Conservation (phyloP, 257 asterid genomes). For the Nicotiana otophora region DNA sequence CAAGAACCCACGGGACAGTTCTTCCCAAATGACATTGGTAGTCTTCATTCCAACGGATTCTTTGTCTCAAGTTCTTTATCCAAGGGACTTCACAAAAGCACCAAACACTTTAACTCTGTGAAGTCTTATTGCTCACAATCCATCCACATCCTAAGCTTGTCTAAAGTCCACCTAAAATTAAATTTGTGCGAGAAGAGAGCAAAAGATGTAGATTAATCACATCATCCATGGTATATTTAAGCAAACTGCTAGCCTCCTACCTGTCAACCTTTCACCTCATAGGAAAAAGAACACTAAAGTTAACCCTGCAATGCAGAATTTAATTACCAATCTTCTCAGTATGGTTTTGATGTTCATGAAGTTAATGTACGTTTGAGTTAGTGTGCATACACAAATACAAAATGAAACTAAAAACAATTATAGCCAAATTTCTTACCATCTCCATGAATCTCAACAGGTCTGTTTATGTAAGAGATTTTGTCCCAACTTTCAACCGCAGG, state of each 20-base stretch:
- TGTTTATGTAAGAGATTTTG: conserved; percentile 67
- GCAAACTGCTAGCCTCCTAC: background rate
- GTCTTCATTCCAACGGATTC: background rate
- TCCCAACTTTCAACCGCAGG: conserved; percentile 79
- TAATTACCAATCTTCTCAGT: background rate
- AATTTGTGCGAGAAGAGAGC: background rate
- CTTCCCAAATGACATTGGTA: conserved; percentile 1
- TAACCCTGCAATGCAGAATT: background rate
- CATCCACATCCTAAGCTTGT: background rate
- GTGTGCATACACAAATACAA: background rate
- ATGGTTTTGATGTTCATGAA: background rate
- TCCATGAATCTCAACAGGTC: conserved; percentile 64
- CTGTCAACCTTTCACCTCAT: background rate
- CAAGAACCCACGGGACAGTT: background rate
- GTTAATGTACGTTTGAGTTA: background rate
- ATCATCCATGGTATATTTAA: background rate
- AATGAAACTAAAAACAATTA: background rate
- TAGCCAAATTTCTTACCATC: conserved; percentile 46
- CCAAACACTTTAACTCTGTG: background rate
- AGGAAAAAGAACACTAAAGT: background rate
- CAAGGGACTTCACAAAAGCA: background rate
- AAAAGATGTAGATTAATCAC: background rate
- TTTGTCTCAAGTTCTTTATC: background rate
- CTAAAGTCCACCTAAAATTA: background rate
- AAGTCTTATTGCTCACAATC: background rate